phyloP scores from a whole-genome alignment of 768 basidiomycete genomes.

The Lactarius sanguifluus region DNA sequence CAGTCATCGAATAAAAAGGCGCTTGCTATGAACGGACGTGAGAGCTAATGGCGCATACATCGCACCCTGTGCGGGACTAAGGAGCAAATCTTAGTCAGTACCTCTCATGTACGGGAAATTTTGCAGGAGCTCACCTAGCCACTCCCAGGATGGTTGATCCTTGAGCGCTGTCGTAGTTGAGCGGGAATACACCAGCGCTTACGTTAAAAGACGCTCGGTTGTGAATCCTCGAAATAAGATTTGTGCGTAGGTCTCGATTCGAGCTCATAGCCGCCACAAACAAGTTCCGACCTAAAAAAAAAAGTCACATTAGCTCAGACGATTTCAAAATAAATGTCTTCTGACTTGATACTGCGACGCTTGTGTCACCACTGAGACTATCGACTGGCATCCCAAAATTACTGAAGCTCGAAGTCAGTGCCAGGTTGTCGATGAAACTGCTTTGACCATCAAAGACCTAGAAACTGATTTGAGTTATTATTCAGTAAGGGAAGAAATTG shows the following conservation, averaged over 20 bases:
- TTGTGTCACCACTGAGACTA: neutral
- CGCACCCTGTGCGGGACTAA: neutral
- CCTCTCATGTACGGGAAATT: neutral
- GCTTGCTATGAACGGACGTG: neutral
- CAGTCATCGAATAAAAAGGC: neutral
- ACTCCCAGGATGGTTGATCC: neutral
- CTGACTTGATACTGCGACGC: neutral
- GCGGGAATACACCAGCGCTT: neutral
- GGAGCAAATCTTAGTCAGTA: neutral
- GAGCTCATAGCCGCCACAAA: neutral
- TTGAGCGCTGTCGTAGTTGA: neutral
- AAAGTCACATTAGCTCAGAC: neutral
- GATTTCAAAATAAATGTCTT: neutral
- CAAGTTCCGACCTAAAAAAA: neutral
- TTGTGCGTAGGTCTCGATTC: neutral
- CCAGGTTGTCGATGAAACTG: constrained; percentile 46
- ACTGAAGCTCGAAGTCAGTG: neutral
- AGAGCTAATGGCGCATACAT: neutral
- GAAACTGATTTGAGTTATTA: no score
- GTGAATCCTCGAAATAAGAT: neutral
- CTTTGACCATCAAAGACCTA: constrained; percentile 54
- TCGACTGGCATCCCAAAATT: neutral
- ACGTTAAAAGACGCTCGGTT: neutral
- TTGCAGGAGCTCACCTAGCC: neutral
- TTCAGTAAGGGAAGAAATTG: no score